A percentile compares a stretch with the other conserved stretches of the same genome.
Evolutionary conservation across 129 eudicot species (phyloP).

Genomic region (Artemisia argyi): DNA sequence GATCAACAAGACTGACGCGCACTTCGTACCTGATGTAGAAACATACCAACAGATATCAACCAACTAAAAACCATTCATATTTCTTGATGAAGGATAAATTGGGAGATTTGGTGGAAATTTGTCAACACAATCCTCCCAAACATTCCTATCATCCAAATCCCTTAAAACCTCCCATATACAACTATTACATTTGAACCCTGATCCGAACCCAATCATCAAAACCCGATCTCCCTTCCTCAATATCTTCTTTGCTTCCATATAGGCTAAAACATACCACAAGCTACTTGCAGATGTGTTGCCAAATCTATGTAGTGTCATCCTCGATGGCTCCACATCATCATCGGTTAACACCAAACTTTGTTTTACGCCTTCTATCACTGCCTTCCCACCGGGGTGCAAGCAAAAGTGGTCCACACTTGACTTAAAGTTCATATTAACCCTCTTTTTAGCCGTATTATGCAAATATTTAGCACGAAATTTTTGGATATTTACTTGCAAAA

Average conservation of each 20-base stretch:
- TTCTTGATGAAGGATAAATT: conserved; percentile 48
- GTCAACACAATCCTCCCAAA: conserved; percentile 51
- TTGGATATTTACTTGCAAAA: conserved; percentile 13
- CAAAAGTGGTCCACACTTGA: conserved; percentile 42
- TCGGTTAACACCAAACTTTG: conserved; percentile 36
- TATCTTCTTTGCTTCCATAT: conserved; percentile 58
- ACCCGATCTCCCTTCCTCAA: conserved; percentile 45
- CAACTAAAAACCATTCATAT: conserved; percentile 37
- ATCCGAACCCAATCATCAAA: conserved; percentile 55
- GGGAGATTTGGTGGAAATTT: conserved; percentile 41
- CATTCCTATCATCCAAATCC: conserved; percentile 52
- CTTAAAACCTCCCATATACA: conserved; percentile 51
- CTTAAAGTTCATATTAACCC: conserved; percentile 25
- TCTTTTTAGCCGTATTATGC: neutral
- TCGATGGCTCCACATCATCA: conserved; percentile 47
- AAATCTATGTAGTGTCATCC: conserved; percentile 55
- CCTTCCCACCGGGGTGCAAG: conserved; percentile 51
- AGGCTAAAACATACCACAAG: conserved; percentile 55
- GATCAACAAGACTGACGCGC: too few species aligned
- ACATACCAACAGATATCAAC: too few species aligned
- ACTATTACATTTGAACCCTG: conserved; percentile 56
- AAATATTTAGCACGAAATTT: conserved; percentile 3
- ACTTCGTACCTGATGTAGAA: too few species aligned
- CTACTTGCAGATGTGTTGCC: conserved; percentile 61
- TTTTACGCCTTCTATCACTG: conserved; percentile 47